Base-by-base conservation (phyloP, 106 monocot genomes). In the Dioscorea alata region DNA sequence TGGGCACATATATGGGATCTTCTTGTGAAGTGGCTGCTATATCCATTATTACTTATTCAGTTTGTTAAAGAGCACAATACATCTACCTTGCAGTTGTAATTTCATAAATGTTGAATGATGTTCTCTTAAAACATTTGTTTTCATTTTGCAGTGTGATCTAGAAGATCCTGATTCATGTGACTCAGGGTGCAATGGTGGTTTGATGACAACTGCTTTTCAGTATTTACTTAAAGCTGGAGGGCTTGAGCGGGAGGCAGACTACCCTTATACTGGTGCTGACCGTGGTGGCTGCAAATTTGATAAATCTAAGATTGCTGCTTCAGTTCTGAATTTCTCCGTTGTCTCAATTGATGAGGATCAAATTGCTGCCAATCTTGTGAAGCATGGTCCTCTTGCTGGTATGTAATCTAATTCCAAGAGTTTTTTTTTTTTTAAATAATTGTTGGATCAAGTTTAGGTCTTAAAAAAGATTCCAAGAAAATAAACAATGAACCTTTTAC, bases 331-430 rank as follows among this genome's bases (percentile, higher is more conserved):
- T 72, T 94, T 80, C 85, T 86, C 82, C 63, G 83, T 79, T 33
- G 82, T 94, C 24, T 84, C 94, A 20, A 64, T 78, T 61, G 78
- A 94, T 73, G 94, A 90, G 67, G 94, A 90, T 78, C 94, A 94
- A 51, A 90, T 94, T 70, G 87, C 90, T 67, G 94, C 94, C 6
- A 94, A 94, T 74, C 94, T 94, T 76, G 87, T 94, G 56, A 87
- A 87, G 48, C 71, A 90, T 59, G 94, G 94, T 17, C 94, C 94
- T 65, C 94, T 94, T 72, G 94, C 94, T 75, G 74, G 94, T 94
- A 81, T 20, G 61, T 49, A 22, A 57, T 5, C 57, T 24, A 65
- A 32, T 20, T 6, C 17, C n/a, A n/a, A 18, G 32, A n/a, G 2
- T 31, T 2, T 1, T 15, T 31, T 2, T 1, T 15, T 33, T 21